Base-by-base conservation (phyloP, 192 early-diverging fungal species). In the Ambispora gerdemannii region DNA sequence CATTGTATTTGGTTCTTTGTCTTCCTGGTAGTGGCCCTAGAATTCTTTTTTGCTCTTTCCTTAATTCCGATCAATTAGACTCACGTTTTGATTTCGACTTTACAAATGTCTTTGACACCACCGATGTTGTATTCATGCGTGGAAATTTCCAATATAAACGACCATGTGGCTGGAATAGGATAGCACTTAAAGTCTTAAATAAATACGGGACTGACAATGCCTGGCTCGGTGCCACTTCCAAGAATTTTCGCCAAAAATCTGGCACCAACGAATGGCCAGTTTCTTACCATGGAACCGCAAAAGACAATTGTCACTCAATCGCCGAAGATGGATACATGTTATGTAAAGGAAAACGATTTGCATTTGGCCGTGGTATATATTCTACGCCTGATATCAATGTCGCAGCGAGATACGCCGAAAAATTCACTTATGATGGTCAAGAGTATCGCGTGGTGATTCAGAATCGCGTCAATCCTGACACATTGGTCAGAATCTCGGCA, bases 131-230 rank as follows among this genome's bases (percentile, higher is more conserved):
- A 20, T 55, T 55, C n/a, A 55, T 55, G 53, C 53, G 53, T 55
- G 53, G 53, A 55, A 25, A 17, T 55, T 55, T 22, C 25, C n/a
- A 55, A 55, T 55, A 55, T 25, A 55, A 20, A 25, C 53, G 53
- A n/a, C 53, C 53, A 22, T 55, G 53, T 55, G 53, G 53, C 24
- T 55, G 53, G 53, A 55, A 55, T 17, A 17, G 53, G 24, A 55
- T 55, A 6, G 53, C 53, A 25, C 25, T 55, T 17, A 4, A 55
- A 55, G 53, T 55, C 6, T 6, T 20, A 6, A 55, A 55, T 55
- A 25, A 17, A 22, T 55, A 55, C 25, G 53, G n/a, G 24, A 22
- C 10, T 25, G 24, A 55, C 24, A 55, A 17, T n/a, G 10, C 13
- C 13, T 55, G 10, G 24, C 13, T 10, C 7, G 6, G 22, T 58